Base-by-base conservation (phyloP, 2,329 filamentous ascomycete genomes). In the Diplocarpon rosae region DNA sequence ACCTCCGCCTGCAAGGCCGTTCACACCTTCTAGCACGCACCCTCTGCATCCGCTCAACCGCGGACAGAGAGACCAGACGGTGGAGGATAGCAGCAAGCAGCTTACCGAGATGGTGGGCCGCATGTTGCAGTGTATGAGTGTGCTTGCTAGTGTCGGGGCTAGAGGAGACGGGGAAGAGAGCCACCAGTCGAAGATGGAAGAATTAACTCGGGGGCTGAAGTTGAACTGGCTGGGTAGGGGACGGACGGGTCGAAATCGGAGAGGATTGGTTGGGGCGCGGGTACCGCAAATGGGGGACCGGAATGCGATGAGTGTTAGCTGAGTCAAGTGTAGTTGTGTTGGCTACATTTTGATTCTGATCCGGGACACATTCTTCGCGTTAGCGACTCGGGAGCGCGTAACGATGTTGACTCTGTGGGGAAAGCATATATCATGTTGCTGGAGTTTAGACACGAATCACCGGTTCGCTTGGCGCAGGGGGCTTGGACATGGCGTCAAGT, bases 161-260 rank as follows among this genome's bases (percentile, higher is more conserved):
- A 49, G 55, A 7, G 50, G 47, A n/a, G 55, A 57, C 35, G 53
- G 54, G 8, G 76, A 75, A 9, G 86, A 93, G 52, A 78, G 83
- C 31, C 73, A 77, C 1, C 85, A 90, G 60, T 75, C 73, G 45
- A 86, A 83, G 64, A 83, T 96, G 58, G 83, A 90, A 50, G 77
- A 89, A 58, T 68, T 98, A 50, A 87, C 83, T 46, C 83, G 86
- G 59, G 80, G 92, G 56, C 69, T 98, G 49, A 98, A 96, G 66
- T 78, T 95, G 57, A 98, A 98, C 63, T 98, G 92, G 92, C 73
- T 98, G 1, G 90, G 90, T 0, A 72, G 92, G 37, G 90, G 90
- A 0, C 69, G 92, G 30, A 96, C 88, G 3, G 92, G 92, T 0
- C 72, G 92, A 51, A 93, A 96, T 63, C 70, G 92, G 42, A 77